These are phyloP conservation scores for Aspergillus unguis DNA, from an alignment of 2,329 filamentous ascomycete genomes.

Conservation along the genomic window DNA sequence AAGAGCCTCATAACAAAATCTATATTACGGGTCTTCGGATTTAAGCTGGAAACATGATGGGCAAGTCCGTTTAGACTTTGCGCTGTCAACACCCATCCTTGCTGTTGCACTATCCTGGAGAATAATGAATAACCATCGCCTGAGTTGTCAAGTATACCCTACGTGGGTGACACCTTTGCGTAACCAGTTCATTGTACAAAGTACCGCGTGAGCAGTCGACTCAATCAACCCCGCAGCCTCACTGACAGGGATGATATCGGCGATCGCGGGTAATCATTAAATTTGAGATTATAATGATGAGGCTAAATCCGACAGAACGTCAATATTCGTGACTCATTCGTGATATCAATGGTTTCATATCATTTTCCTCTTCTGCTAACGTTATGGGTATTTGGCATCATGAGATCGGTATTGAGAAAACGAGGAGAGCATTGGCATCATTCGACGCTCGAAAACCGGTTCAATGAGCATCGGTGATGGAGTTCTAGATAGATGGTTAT, in stretches of 20 bases:
- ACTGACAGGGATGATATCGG: neutral
- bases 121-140: neutral
- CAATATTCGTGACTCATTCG: neutral
- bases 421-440: neutral
- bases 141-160: neutral
- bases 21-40: neutral
- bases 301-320: neutral
- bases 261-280: neutral
- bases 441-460: neutral
- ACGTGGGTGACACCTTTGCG: neutral
- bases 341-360: slow-evolving; percentile 3
- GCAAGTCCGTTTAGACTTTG: no score
- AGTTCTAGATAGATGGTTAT: slow-evolving; percentile 29
- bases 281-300: neutral
- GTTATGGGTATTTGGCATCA: neutral
- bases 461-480: neutral
- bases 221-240: neutral
- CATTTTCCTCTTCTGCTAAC: neutral
- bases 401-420: neutral
- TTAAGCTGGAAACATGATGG: neutral
- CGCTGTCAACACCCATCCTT: neutral
- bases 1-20: neutral
- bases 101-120: neutral
- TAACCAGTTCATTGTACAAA: neutral
- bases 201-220: neutral